A percentile compares a stretch with the other conserved stretches of the same genome.
Evolutionary conservation across 345 rosid genomes (phyloP).

Genomic region (Cochlearia excelsa): DNA sequence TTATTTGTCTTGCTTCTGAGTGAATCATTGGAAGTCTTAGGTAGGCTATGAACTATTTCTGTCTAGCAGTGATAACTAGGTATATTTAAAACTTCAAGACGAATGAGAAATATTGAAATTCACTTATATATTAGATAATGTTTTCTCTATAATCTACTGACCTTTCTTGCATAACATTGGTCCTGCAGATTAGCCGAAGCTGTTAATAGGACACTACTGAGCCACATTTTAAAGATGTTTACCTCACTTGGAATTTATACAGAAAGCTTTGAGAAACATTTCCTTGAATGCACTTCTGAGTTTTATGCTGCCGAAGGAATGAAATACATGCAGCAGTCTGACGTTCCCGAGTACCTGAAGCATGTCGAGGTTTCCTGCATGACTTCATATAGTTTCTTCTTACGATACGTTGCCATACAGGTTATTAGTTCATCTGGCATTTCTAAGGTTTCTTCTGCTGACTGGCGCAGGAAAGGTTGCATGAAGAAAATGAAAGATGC

Average conservation of each 20-base stretch:
- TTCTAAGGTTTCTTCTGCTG: slow-evolving; percentile 5
- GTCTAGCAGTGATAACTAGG: too few relatives aligned
- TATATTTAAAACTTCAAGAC: neutral
- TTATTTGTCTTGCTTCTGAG: neutral
- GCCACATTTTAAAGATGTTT: slow-evolving; percentile 89
- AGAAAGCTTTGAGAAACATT: slow-evolving; percentile 83
- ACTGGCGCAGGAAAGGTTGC: slow-evolving; percentile 60
- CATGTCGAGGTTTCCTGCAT: slow-evolving; percentile 67
- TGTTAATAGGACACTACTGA: slow-evolving; percentile 68
- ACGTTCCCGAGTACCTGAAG: slow-evolving; percentile 86
- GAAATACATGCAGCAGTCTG: slow-evolving; percentile 88
- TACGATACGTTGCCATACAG: slow-evolving; percentile 10
- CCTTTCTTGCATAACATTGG: neutral
- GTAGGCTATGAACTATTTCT: neutral
- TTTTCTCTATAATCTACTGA: neutral
- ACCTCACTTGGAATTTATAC: slow-evolving; percentile 81
- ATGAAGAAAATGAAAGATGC: slow-evolving; percentile 92
- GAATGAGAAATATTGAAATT: neutral
- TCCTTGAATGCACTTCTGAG: slow-evolving; percentile 82
- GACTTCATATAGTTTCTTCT: neutral
- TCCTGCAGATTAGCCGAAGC: slow-evolving; percentile 75
- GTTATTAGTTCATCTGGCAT: neutral
- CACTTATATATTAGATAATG: neutral
- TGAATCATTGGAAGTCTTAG: neutral
- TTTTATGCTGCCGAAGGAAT: slow-evolving; percentile 90